Conservation (phyloP, 2,329 filamentous ascomycete species). For the Dichotomopilus funicola region DNA sequence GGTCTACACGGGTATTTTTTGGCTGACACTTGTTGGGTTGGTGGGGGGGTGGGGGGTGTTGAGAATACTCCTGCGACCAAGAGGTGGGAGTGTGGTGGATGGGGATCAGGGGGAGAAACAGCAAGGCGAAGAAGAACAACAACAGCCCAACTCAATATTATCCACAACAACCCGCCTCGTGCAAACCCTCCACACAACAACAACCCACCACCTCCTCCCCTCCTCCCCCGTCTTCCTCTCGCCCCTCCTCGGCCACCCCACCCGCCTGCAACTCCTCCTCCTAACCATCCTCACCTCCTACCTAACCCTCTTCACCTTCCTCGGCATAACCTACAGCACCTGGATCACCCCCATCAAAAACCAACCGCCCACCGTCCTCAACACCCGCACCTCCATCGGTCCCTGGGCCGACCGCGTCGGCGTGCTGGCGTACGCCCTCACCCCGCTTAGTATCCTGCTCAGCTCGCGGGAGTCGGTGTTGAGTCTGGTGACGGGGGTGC, state of each 20-base stretch:
- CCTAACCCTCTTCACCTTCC: constrained; percentile 60
- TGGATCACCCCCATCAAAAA: constrained; percentile 65
- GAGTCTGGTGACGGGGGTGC: constrained; percentile 62
- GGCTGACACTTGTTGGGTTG: constrained; percentile 40
- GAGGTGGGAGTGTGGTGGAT: too few species aligned
- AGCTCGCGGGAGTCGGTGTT: constrained; percentile 64
- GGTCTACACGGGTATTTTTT: constrained; percentile 45
- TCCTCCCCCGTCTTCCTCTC: constrained; percentile 41
- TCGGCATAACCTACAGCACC: constrained; percentile 59
- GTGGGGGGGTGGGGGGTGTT: constrained; percentile 35
- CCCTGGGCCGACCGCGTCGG: constrained; percentile 65
- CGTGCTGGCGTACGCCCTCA: constrained; percentile 65
- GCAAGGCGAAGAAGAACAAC: neutral
- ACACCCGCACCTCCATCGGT: constrained; percentile 59
- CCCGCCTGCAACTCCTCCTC: constrained; percentile 59
- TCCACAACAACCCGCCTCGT: constrained; percentile 22
- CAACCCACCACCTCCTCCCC: constrained; percentile 51
- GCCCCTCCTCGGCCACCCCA: constrained; percentile 59
- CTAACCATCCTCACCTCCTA: constrained; percentile 54
- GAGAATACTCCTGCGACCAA: too few species aligned
- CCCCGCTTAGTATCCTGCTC: constrained; percentile 61
- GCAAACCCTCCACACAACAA: constrained; percentile 34
- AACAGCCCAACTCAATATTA: neutral
- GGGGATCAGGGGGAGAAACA: too few species aligned
- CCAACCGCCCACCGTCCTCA: constrained; percentile 44